These are phyloP conservation scores for Penicillium longicatenatum DNA, from an alignment of 495 filamentous ascomycete genomes.

Conservation along the genomic window DNA sequence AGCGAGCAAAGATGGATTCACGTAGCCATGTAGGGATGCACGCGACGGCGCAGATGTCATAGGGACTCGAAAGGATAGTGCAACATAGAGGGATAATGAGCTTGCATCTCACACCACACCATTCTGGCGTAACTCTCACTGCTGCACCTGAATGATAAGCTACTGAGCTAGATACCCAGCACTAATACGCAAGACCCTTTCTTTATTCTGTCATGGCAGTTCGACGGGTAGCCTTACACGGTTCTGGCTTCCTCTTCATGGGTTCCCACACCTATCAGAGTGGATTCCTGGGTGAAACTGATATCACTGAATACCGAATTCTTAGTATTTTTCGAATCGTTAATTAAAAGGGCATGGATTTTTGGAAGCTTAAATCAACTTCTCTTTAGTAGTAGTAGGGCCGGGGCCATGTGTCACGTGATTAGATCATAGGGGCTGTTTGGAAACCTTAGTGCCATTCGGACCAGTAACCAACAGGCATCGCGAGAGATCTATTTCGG, in stretches of 20 bases:
- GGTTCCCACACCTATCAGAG: not conserved
- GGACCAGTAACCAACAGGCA: not conserved
- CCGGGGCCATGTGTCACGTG: not conserved
- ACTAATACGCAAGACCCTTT: not conserved
- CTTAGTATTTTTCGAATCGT: constrained; percentile 1
- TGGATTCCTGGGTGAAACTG: not conserved
- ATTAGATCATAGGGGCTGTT: not conserved
- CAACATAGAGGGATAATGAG: constrained; percentile 2
- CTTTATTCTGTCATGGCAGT: not conserved
- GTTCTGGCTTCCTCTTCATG: not conserved
- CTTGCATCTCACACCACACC: constrained; percentile 2
- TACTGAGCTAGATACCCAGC: constrained; percentile 2
- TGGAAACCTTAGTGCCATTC: not conserved
- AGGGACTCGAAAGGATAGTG: not conserved
- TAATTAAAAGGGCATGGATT: constrained; percentile 4
- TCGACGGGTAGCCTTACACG: constrained; percentile 1
- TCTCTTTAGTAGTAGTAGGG: constrained; percentile 1
- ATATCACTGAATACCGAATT: constrained; percentile 3
- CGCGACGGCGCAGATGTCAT: not conserved
- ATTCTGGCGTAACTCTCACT: not conserved
- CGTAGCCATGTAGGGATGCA: constrained; percentile 1
- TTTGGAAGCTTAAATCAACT: constrained; percentile 5
- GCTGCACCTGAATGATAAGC: not conserved
- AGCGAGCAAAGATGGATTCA: constrained; percentile 3
- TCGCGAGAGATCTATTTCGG: not conserved